Conservation (phyloP, 2,329 filamentous ascomycete genomes). For the Exophiala sp. region DNA sequence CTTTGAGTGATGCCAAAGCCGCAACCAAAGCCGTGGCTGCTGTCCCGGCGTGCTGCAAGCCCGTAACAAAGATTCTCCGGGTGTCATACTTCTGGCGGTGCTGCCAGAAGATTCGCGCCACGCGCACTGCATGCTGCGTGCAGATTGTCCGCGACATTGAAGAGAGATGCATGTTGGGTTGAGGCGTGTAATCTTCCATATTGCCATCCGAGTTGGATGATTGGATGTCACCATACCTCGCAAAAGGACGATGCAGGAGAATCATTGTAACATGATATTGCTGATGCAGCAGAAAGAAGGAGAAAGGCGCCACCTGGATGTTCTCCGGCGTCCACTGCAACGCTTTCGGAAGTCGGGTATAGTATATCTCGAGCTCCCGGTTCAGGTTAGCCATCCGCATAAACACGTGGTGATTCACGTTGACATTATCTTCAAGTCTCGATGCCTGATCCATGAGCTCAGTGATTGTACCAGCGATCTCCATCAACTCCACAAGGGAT, state of each 20-base stretch:
- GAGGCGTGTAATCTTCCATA: conserved; percentile 2
- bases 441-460: conserved; percentile 13
- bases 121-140: conserved; percentile 6
- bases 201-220: background rate
- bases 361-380: conserved; percentile 15
- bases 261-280: conserved; percentile 11
- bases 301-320: conserved; percentile 3
- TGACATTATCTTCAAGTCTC: background rate
- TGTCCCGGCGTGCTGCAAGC: conserved; percentile 38
- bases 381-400: conserved; percentile 9
- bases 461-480: conserved; percentile 15
- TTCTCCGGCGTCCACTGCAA: conserved; percentile 14
- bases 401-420: conserved; percentile 8
- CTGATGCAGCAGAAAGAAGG: conserved; percentile 14
- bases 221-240: conserved; percentile 5
- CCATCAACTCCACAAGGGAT: conserved; percentile 15
- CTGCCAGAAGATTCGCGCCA: conserved; percentile 15
- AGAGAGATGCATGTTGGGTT: conserved; percentile 7
- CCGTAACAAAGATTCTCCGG: conserved; percentile 10
- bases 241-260: conserved; percentile 13
- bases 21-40: conserved; percentile 55
- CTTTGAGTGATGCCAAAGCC: conserved; percentile 39
- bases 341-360: conserved; percentile 6
- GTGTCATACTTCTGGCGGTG: conserved; percentile 8
- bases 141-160: conserved; percentile 10